Evolutionary conservation across 305 asterid genomes (phyloP).

Genomic region (Solanum chacoense): DNA sequence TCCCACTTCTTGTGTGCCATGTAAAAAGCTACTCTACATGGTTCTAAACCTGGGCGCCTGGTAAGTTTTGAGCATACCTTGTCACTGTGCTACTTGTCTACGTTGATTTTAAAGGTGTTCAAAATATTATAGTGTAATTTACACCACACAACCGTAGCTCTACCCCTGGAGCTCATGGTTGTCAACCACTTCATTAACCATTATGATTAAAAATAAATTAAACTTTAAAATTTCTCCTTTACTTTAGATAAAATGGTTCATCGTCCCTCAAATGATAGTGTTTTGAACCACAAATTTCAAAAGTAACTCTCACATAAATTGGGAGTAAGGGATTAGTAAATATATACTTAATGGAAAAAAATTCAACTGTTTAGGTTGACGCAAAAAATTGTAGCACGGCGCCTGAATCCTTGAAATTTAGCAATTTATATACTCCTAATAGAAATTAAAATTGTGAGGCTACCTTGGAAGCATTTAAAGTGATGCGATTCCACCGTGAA

Average conservation of each 20-base stretch:
- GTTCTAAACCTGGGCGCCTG: too few relatives aligned
- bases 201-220: neutral
- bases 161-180: too few relatives aligned
- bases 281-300: neutral
- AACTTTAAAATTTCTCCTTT: neutral
- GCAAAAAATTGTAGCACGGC: neutral
- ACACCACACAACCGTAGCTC: too few relatives aligned
- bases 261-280: too few relatives aligned
- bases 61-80: too few relatives aligned
- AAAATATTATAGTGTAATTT: too few relatives aligned
- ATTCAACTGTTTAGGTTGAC: neutral
- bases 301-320: neutral
- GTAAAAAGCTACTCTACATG: too few relatives aligned
- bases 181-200: neutral
- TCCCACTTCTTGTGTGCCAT: too few relatives aligned
- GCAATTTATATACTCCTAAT: neutral
- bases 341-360: neutral
- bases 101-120: too few relatives aligned
- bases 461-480: slow-evolving; percentile 81
- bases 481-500: slow-evolving; percentile 77
- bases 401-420: neutral
- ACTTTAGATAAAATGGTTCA: neutral
- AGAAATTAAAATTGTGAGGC: neutral
- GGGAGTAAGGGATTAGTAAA: neutral
- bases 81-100: too few relatives aligned